Percentiles rank a stretch among this genome's conserved stretches.
phyloP scores from a whole-genome alignment of 345 rosid genomes.

The Psidium friedrichsthalianum region DNA sequence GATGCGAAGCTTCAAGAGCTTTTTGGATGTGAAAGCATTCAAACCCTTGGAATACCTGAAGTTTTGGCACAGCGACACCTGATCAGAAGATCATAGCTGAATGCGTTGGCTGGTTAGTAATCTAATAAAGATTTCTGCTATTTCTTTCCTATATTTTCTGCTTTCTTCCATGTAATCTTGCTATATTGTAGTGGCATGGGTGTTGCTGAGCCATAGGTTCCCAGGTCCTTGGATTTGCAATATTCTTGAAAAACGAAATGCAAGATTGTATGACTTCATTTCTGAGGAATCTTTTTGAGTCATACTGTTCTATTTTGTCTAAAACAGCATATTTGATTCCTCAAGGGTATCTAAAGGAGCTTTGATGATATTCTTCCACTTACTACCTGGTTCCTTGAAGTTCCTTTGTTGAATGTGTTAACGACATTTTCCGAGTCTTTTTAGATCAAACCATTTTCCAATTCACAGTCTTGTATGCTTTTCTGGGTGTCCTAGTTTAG shows the following conservation, averaged over 20 bases:
- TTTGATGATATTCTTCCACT: not conserved
- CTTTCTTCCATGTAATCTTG: not conserved
- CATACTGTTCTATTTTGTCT: not conserved
- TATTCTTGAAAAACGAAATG: not conserved
- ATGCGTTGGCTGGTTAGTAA: not conserved
- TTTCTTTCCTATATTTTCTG: not conserved
- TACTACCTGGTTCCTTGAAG: not conserved
- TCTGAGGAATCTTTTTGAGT: not conserved
- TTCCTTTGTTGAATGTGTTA: not conserved
- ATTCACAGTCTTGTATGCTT: not conserved
- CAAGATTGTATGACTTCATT: not conserved
- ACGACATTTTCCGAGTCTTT: not conserved
- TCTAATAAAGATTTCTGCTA: not conserved
- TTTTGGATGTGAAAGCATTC: conserved; percentile 23
- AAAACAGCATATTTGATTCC: not conserved
- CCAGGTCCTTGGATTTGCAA: not conserved
- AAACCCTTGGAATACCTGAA: conserved; percentile 16
- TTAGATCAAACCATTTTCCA: not conserved
- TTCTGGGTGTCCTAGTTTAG: not conserved
- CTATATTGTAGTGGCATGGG: not conserved
- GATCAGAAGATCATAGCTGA: conserved; percentile 1
- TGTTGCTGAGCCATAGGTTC: not conserved
- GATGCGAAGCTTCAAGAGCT: conserved; percentile 21
- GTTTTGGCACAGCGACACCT: conserved; percentile 13
- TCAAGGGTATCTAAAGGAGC: not conserved